Base-by-base conservation (phyloP, 225 moss, liverwort and hornwort species). In the Sphagnum tenellum region DNA sequence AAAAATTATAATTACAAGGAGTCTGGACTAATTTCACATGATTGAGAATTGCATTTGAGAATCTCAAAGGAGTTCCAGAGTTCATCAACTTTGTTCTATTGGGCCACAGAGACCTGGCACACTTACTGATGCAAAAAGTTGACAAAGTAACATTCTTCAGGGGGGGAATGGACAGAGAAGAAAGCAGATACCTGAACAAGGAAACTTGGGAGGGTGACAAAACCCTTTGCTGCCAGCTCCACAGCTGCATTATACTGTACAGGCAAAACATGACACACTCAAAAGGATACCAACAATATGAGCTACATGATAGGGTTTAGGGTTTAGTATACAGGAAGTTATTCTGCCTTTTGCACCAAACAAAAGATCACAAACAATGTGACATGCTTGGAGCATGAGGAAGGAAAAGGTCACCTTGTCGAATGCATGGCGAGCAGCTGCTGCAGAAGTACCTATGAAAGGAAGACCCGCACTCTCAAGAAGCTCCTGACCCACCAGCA, bases 381-480 rank as follows among this genome's bases (percentile, higher is more conserved):
- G 45, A 58, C 63, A 9, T 64, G 49, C 48, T 7, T 45, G 45
- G 6, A 57, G 12, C 52, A 78, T 4, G 8, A 47, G 45, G 3
- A 49, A 9, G 52, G 59, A 48, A 57, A 49, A 65, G 13, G 49
- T 72, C 62, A 90, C 94, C 87, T 96, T 96, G 69, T 96, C 96
- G 75, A 96, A 96, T 64, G 92, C 96, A 67, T 72, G 67, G 69
- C 64, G 65, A 47, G 92, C 92, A 75, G 88, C 88, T 64, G 81
- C 82, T 69, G 96, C 82, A 74, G 88, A 70, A 64, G 92, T 90
- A 64, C 96, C 96, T 45, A 96, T 81, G 74, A 81, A 96, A 5
- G 96, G 92, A 61, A 96, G 81, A 67, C 80, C 89, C 14, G 86
- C 88, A 74, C 81, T 79, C 76, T 96, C 92, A 61, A 96, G 92